A percentile compares a stretch with the other conserved stretches of the same genome.
phyloP scores from a whole-genome alignment of 2,329 filamentous ascomycete genomes.

The Hirsutella minnesotensis region DNA sequence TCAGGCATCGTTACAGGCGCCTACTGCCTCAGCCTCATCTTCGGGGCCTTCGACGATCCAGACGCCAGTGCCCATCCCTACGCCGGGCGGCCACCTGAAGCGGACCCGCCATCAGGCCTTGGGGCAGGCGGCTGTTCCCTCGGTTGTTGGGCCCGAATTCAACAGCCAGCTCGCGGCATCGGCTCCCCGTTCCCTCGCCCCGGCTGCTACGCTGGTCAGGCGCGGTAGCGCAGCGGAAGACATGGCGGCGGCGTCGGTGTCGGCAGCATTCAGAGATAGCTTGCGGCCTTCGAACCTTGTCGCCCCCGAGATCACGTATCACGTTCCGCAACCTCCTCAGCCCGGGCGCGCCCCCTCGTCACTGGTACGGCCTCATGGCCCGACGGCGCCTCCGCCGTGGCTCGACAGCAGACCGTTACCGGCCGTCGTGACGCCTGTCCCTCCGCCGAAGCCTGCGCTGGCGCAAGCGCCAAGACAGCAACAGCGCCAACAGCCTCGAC shows the following conservation, averaged over 20 bases:
- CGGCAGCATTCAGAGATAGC: neutral
- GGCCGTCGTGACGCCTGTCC: neutral
- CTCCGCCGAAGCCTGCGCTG: constrained; percentile 17
- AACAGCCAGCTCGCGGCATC: neutral
- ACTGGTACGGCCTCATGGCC: constrained; percentile 21
- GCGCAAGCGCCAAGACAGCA: constrained; percentile 7
- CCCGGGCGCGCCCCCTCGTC: constrained; percentile 14
- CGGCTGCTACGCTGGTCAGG: neutral
- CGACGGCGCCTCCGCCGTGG: constrained; percentile 16
- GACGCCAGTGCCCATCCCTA: constrained; percentile 8
- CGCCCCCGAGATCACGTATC: constrained; percentile 29
- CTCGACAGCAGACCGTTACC: constrained; percentile 7
- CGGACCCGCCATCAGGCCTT: constrained; percentile 9
- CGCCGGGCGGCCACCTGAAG: constrained; percentile 10
- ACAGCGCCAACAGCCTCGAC: constrained; percentile 11
- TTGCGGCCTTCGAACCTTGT: constrained; percentile 21
- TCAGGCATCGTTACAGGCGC: too few species aligned
- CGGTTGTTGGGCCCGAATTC: neutral
- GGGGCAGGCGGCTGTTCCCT: neutral
- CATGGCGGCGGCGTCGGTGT: constrained; percentile 1
- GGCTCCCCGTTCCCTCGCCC: neutral
- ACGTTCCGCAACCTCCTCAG: constrained; percentile 18
- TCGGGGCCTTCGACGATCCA: constrained; percentile 6
- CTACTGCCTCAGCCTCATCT: neutral
- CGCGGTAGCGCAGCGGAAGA: neutral